Percentiles rank a stretch among this genome's conserved stretches.
phyloP scores from a whole-genome alignment of 1,139 yeast genomes.

The Hanseniaspora sp. region DNA sequence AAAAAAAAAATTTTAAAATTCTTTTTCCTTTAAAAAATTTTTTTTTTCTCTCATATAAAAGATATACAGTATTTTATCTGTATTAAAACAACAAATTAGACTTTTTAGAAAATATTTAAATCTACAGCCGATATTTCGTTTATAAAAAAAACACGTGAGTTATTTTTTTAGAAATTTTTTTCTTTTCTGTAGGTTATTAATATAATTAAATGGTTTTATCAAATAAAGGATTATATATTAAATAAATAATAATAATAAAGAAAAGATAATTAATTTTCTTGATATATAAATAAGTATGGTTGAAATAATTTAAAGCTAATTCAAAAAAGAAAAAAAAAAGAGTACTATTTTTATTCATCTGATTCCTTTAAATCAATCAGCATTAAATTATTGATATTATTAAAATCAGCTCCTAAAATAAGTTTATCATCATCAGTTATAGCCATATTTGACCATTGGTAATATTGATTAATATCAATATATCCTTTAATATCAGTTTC shows the following conservation, averaged over 20 bases:
- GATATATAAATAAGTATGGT: no score
- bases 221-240: no score
- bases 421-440: neutral
- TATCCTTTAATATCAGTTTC: neutral
- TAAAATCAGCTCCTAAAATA: neutral
- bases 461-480: neutral
- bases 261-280: no score
- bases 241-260: no score
- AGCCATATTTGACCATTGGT: neutral
- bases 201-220: no score
- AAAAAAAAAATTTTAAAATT: no score
- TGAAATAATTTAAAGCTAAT: neutral
- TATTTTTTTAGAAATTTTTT: no score
- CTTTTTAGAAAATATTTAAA: neutral
- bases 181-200: no score
- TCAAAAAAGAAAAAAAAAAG: neutral
- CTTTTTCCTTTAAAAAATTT: no score
- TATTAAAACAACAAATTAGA: neutral
- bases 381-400: conserved; percentile 1
- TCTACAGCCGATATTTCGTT: neutral
- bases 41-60: no score
- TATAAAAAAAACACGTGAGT: neutral
- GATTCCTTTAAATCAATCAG: conserved; percentile 1
- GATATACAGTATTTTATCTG: no score
- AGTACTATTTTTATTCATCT: neutral